Percentiles rank a stretch among this genome's conserved stretches.
These are phyloP conservation scores for Botrytis hyacinthi DNA, from an alignment of 2,329 filamentous ascomycete genomes.

Conservation along the genomic window DNA sequence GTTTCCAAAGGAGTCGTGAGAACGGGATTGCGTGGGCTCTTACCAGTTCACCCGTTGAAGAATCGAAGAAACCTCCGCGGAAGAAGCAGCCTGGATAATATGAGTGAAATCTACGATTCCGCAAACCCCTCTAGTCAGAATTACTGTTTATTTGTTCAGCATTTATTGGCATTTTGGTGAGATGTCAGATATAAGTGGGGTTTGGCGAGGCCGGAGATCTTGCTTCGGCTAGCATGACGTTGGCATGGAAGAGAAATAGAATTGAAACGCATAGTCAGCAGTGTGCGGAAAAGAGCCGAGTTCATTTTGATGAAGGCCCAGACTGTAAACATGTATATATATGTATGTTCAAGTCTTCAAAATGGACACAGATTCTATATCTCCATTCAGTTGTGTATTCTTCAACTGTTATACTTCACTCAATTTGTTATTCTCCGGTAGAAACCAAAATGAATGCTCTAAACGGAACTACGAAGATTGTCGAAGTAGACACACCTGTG, in stretches of 20 bases:
- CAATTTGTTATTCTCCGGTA: neutral
- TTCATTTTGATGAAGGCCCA: neutral
- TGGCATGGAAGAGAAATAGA: neutral
- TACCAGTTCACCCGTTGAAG: neutral
- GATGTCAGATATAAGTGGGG: constrained; percentile 4
- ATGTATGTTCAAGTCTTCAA: neutral
- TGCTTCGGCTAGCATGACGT: neutral
- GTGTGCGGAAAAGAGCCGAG: constrained; percentile 7
- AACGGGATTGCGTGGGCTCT: neutral
- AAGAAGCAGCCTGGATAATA: neutral
- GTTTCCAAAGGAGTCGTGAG: neutral
- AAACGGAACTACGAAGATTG: neutral
- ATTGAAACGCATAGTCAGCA: neutral
- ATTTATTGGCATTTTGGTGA: neutral
- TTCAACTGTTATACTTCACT: neutral
- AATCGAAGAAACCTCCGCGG: neutral
- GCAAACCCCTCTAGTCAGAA: neutral
- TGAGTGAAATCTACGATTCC: neutral
- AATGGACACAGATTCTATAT: neutral
- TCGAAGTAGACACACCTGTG: neutral
- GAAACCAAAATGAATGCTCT: neutral
- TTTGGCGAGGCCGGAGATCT: neutral
- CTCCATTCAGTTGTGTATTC: neutral
- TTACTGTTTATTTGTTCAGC: neutral
- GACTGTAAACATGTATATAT: neutral